Base-by-base conservation (phyloP, 768 basidiomycete genomes). In the Albatrellus ellisii region DNA sequence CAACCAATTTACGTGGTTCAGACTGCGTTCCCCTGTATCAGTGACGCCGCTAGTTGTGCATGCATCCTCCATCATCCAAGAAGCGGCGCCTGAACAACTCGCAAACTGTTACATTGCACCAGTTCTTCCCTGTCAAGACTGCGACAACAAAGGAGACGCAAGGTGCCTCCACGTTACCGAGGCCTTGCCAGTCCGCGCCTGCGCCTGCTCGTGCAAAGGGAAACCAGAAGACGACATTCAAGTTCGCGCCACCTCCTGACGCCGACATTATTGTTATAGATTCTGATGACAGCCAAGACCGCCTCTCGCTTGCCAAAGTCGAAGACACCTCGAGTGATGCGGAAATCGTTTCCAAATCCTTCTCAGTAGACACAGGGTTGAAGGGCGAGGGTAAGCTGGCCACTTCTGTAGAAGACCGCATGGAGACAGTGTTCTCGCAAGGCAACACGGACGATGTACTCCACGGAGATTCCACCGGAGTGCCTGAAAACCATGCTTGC, bases 231-330 rank as follows among this genome's bases (percentile, higher is more conserved):
- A 20, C 39, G 10, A 41, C n/a, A n/a, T n/a, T n/a, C n/a, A n/a
- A 33, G 17, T 20, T 14, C 25, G 20, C 34, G 1, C 39, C 37
- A 14, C 40, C 36, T 15, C 32, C 34, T 3, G 26, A 21, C 34
- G 24, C 34, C 5, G 57, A 61, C 1, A 48, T 61, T 26, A 59
- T 62, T 22, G 49, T 60, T 42, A 54, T 61, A 15, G 59, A 57
- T 36, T 57, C 56, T 3, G 56, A 59, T 33, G 57, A 58, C 26
- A 59, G 57, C 12, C 44, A 31, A 14, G 36, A 28, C 10, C 20
- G 9, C 14, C 34, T 12, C 31, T 28, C 18, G 25, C 31, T 11
- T 6, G 42, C 44, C 26, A 46, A 46, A 33, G 29, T 44, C n/a
- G 34, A 43, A 25, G 39, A 44, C 37, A 11, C 21, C 26, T 26